phyloP scores from a whole-genome alignment of 257 asterid species.

The Paulownia fortunei region DNA sequence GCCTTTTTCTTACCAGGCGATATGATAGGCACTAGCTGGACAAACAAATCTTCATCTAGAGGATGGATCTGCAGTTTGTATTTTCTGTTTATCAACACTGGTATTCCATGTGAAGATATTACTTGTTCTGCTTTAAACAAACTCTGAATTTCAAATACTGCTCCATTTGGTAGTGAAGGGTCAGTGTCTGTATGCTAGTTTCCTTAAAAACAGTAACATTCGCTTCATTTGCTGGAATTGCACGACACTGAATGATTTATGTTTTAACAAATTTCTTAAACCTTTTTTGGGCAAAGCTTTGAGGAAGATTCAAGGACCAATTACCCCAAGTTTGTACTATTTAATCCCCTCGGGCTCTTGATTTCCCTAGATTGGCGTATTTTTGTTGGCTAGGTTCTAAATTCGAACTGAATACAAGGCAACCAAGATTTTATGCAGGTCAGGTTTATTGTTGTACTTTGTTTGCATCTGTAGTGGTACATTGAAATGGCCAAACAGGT shows the following conservation, averaged over 20 bases:
- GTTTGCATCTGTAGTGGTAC: no score
- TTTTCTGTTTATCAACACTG: conserved; percentile 17
- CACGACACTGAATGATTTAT: background rate
- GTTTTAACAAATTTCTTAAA: conserved; percentile 12
- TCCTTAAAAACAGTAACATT: background rate
- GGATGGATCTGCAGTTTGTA: conserved; percentile 28
- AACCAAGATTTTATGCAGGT: no score
- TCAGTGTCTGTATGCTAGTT: conserved; percentile 10
- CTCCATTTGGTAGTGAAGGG: conserved; percentile 14
- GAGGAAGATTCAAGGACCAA: background rate
- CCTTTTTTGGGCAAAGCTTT: background rate
- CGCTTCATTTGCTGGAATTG: background rate
- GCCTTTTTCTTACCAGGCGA: conserved; percentile 48
- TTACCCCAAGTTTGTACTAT: background rate
- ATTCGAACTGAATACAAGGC: no score
- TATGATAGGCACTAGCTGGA: conserved; percentile 58
- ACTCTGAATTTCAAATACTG: background rate
- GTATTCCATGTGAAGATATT: conserved; percentile 23
- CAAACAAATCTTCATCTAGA: background rate
- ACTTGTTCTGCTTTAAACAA: conserved; percentile 8
- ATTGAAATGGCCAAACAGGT: no score
- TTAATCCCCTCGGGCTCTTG: no score
- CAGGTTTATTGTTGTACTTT: no score
- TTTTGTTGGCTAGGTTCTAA: no score
- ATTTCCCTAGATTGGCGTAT: no score